Evolutionary conservation across 2,329 filamentous ascomycete species (phyloP).

Genomic region (Truncatella angustata): DNA sequence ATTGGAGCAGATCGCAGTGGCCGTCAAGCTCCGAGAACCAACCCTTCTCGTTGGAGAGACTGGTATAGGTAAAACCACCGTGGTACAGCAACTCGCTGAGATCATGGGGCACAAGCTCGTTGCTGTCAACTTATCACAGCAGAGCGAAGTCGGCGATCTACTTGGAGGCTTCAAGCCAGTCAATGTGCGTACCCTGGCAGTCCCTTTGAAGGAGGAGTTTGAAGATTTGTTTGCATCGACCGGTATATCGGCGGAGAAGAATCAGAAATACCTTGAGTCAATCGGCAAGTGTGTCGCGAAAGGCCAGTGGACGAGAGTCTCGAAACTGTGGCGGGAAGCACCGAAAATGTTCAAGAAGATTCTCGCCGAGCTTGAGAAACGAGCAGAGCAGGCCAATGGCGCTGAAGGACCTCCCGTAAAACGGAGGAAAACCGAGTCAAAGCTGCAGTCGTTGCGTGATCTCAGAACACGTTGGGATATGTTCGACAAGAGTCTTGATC

Average conservation of each 20-base stretch:
- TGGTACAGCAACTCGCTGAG: constrained; percentile 87
- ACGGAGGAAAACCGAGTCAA: constrained; percentile 62
- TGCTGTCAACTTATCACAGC: constrained; percentile 94
- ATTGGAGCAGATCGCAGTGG: constrained; percentile 83
- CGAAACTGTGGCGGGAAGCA: constrained; percentile 85
- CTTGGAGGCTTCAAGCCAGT: constrained; percentile 96
- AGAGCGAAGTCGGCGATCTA: constrained; percentile 95
- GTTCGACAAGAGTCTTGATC: constrained; percentile 71
- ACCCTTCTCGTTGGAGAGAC: constrained; percentile 96
- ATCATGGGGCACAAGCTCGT: constrained; percentile 82
- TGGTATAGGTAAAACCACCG: constrained; percentile 96
- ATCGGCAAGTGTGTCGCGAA: constrained; percentile 77
- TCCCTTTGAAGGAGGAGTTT: constrained; percentile 92
- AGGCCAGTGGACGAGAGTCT: constrained; percentile 82
- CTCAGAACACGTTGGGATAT: constrained; percentile 71
- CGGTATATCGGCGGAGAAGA: constrained; percentile 81
- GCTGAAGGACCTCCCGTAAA: constrained; percentile 62
- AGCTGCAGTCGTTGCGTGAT: constrained; percentile 60
- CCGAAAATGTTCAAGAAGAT: constrained; percentile 81
- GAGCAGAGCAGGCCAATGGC: constrained; percentile 34
- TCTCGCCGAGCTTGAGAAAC: constrained; percentile 50
- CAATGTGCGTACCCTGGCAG: constrained; percentile 80
- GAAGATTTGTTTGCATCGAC: constrained; percentile 84
- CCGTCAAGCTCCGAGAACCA: constrained; percentile 81
- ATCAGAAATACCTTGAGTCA: constrained; percentile 80